A percentile compares a stretch with the other conserved stretches of the same genome.
These are phyloP conservation scores for Cinnamomum chago DNA, from an alignment of 164 flowering plant species.

Conservation along the genomic window DNA sequence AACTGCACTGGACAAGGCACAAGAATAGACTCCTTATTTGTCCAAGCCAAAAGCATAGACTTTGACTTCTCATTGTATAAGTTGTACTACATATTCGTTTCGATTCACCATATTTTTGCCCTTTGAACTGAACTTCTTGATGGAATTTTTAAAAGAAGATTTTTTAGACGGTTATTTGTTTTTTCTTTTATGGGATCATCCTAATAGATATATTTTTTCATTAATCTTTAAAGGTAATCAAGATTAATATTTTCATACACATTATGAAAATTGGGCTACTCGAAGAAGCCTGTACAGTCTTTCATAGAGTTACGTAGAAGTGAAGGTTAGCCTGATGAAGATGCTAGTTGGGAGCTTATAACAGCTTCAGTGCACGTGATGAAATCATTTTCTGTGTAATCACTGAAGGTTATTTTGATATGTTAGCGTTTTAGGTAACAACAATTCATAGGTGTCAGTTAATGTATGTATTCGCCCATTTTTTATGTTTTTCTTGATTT, in stretches of 20 bases:
- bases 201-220: neutral
- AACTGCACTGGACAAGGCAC: too few relatives aligned
- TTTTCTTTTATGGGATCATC: too few relatives aligned
- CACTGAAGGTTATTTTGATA: neutral
- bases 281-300: conserved; percentile 72
- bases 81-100: too few relatives aligned
- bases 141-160: too few relatives aligned
- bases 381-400: conserved; percentile 94
- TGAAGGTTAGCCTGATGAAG: conserved; percentile 56
- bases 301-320: conserved; percentile 96
- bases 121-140: too few relatives aligned
- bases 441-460: neutral
- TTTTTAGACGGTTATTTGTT: too few relatives aligned
- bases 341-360: conserved; percentile 75
- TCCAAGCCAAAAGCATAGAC: too few relatives aligned
- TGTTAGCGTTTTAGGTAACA: neutral
- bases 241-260: conserved; percentile 48
- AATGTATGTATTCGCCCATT: neutral
- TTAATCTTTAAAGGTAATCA: conserved; percentile 52
- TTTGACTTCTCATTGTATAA: too few relatives aligned
- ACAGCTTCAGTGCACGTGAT: conserved; percentile 86
- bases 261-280: conserved; percentile 62
- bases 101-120: too few relatives aligned
- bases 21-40: too few relatives aligned
- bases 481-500: neutral